A percentile compares a stretch with the other conserved stretches of the same genome.
phyloP scores from a whole-genome alignment of 1,284 basidiomycete genomes.

The Boletus semigastroideus region DNA sequence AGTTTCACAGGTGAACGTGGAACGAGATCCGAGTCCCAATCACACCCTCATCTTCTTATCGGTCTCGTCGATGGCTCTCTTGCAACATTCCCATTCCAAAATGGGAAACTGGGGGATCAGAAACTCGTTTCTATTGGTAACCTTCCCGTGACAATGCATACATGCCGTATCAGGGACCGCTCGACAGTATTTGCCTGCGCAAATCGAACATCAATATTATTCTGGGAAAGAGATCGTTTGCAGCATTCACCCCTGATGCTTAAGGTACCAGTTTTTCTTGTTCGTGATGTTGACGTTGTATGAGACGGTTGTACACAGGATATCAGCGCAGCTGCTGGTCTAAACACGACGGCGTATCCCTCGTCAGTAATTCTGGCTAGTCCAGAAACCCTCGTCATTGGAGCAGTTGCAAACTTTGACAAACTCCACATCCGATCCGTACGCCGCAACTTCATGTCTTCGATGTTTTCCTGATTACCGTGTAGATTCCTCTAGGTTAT shows the following conservation, averaged over 20 bases:
- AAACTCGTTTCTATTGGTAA: slow-evolving; percentile 70
- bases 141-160: slow-evolving; percentile 60
- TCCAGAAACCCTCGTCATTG: slow-evolving; percentile 57
- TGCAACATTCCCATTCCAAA: slow-evolving; percentile 51
- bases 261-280: slow-evolving; percentile 50
- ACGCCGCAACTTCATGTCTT: slow-evolving; percentile 22
- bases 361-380: slow-evolving; percentile 62
- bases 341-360: slow-evolving; percentile 50
- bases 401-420: slow-evolving; percentile 66
- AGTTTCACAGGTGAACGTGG: slow-evolving; percentile 50
- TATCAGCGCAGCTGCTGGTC: slow-evolving; percentile 50
- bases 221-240: slow-evolving; percentile 65
- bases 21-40: slow-evolving; percentile 35
- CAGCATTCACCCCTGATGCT: slow-evolving; percentile 70
- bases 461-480: slow-evolving; percentile 10
- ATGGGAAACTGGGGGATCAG: slow-evolving; percentile 48
- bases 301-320: slow-evolving; percentile 44
- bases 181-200: slow-evolving; percentile 65
- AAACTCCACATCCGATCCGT: slow-evolving; percentile 83
- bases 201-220: slow-evolving; percentile 60
- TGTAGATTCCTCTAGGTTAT: slow-evolving; percentile 64
- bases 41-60: slow-evolving; percentile 63
- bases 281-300: slow-evolving; percentile 1
- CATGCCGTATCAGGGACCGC: slow-evolving; percentile 50
- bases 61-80: slow-evolving; percentile 83